phyloP scores from a whole-genome alignment of 768 basidiomycete genomes.

The Phylloporus sp. region DNA sequence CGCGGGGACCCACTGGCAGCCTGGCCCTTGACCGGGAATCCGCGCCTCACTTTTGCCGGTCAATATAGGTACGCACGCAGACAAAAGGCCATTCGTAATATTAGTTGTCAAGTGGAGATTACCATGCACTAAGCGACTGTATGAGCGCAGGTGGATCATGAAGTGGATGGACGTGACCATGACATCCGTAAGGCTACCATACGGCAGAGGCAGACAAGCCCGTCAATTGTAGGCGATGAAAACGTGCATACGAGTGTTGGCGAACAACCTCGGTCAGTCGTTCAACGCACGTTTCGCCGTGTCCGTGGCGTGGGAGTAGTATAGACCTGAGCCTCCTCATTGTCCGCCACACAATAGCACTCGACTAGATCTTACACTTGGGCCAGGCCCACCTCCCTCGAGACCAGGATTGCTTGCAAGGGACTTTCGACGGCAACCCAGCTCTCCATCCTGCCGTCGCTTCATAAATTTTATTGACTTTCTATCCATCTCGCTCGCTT shows the following conservation, averaged over 20 bases:
- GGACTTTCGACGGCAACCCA: conserved; percentile 5
- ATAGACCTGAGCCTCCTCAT: background rate
- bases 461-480: conserved; percentile 7
- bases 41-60: conserved; percentile 5
- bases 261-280: background rate
- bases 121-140: background rate
- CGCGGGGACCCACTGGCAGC: conserved; percentile 19
- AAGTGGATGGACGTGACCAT: too few relatives aligned
- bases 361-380: conserved; percentile 9
- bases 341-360: conserved; percentile 20
- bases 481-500: conserved; percentile 17
- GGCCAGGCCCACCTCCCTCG: conserved; percentile 11
- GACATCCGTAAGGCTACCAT: background rate
- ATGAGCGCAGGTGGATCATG: too few relatives aligned
- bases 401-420: conserved; percentile 2
- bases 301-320: conserved; percentile 25
- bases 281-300: conserved; percentile 2
- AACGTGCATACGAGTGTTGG: background rate
- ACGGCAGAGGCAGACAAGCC: conserved; percentile 1
- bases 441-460: conserved; percentile 5
- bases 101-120: background rate
- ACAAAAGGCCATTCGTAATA: background rate
- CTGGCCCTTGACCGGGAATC: conserved; percentile 4
- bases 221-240: conserved; percentile 5
- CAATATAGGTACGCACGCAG: conserved; percentile 3